phyloP scores from a whole-genome alignment of 768 basidiomycete genomes.

The Tricholoma bakamatsutake region DNA sequence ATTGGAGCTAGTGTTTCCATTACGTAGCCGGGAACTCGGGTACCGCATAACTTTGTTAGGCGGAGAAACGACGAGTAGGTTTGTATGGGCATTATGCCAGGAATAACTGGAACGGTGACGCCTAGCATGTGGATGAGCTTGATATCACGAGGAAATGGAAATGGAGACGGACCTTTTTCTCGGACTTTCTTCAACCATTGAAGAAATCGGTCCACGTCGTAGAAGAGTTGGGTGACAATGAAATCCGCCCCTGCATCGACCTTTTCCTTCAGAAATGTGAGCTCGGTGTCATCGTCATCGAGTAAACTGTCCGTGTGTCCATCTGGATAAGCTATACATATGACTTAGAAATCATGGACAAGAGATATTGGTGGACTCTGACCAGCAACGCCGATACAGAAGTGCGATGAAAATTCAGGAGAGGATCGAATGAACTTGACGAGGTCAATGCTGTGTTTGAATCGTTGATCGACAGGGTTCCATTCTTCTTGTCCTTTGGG shows the following conservation, averaged over 20 bases:
- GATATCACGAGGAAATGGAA: neutral
- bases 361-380: conserved; percentile 4
- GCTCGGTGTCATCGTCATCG: conserved; percentile 49
- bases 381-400: conserved; percentile 97
- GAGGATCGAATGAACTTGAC: conserved; percentile 81
- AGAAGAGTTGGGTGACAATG: conserved; percentile 95
- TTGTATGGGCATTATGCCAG: conserved; percentile 97
- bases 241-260: conserved; percentile 95
- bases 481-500: conserved; percentile 93
- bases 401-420: conserved; percentile 73
- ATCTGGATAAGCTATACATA: conserved; percentile 76
- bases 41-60: conserved; percentile 83
- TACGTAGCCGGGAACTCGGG: conserved; percentile 63
- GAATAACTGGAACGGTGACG: conserved; percentile 85
- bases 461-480: conserved; percentile 79
- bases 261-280: conserved; percentile 75
- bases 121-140: conserved; percentile 41
- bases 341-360: neutral
- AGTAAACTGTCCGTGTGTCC: conserved; percentile 64
- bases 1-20: conserved; percentile 67
- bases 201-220: conserved; percentile 86
- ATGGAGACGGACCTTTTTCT: conserved; percentile 49
- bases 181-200: conserved; percentile 73
- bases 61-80: conserved; percentile 92
- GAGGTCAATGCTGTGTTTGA: conserved; percentile 84